These are phyloP conservation scores for Russula dissimulans DNA, from an alignment of 768 basidiomycete species.

Conservation along the genomic window DNA sequence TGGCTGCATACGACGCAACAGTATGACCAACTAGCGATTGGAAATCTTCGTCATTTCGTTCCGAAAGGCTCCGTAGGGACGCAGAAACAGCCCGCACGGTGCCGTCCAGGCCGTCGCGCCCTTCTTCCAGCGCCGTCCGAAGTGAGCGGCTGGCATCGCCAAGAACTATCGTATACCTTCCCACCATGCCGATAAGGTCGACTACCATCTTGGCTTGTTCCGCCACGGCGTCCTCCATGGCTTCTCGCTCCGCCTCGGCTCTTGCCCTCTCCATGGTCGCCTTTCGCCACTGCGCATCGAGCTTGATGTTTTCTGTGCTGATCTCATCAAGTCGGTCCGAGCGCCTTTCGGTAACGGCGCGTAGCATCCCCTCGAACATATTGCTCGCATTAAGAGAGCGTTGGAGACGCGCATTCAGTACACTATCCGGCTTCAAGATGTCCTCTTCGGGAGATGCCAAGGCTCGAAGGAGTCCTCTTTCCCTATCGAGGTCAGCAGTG, in stretches of 20 bases:
- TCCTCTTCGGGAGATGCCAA: constrained; percentile 67
- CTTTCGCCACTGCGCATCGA: constrained; percentile 54
- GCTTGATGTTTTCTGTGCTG: constrained; percentile 58
- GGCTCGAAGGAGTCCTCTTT: constrained; percentile 57
- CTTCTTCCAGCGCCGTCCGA: constrained; percentile 31
- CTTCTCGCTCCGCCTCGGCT: constrained; percentile 56
- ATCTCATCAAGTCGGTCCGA: constrained; percentile 72
- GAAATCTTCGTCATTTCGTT: constrained; percentile 64
- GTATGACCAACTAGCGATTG: constrained; percentile 58
- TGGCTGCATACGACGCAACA: constrained; percentile 47
- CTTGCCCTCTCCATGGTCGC: constrained; percentile 64
- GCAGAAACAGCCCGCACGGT: constrained; percentile 41
- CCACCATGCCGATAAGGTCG: constrained; percentile 70
- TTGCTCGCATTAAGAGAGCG: constrained; percentile 65
- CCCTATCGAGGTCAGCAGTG: constrained; percentile 57
- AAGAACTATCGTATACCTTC: constrained; percentile 65
- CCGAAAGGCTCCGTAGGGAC: constrained; percentile 45
- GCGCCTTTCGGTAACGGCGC: constrained; percentile 71
- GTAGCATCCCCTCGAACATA: constrained; percentile 80
- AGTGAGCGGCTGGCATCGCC: constrained; percentile 45
- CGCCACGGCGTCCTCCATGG: constrained; percentile 49
- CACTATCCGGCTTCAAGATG: constrained; percentile 47
- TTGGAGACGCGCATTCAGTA: constrained; percentile 47
- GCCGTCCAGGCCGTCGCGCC: constrained; percentile 29
- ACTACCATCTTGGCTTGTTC: constrained; percentile 62